Base-by-base conservation (phyloP, 306 rosid species). In the Gynostemma pentaphyllum region DNA sequence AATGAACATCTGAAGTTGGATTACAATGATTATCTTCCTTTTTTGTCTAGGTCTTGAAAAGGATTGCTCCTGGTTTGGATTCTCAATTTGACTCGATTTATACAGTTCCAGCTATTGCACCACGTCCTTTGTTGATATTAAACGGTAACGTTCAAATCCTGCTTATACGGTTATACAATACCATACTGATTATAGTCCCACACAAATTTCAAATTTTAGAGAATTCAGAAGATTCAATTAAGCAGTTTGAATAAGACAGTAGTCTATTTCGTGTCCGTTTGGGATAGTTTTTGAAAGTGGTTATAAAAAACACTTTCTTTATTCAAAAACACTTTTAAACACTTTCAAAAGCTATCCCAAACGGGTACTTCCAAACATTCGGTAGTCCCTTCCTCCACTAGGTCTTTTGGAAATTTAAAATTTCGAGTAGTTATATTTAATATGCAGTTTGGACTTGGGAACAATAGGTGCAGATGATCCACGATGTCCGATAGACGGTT, bases 31-130 rank as follows among this genome's bases (percentile, higher is more conserved):
- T 19, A 5, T 60, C 70, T 32, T 15, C 23, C 56, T 53, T 44
- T 55, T 59, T 71, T 70, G 70, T 53, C 52, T 83, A 92, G 99
- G 99, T 92, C 39, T 88, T 95, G 99, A 91, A 88, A 57, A 75
- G 80, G 79, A 88, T 92, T 69, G 95, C 94, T 76, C 99, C 99
- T 30, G 96, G 96, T 73, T 71, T 92, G 42, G 88, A 82, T 68
- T 76, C 92, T 60, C 70, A 81, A 67, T 92, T 88, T 65, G 96
- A 82, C 71, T 72, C 95, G 21, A 86, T 88, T 30, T 69, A 70
- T 83, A 50, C 99, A 28, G 57, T 92, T 76, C 84, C 85, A 40
- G 72, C 76, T 41, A 81, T 84, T 55, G 88, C 96, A 48, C 88
- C 88, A n/a, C 95, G 86, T 32, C 96, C 95, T 64, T 76, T 82